Conservation (phyloP, 164 flowering plant species). For the Buxus sempervirens region DNA sequence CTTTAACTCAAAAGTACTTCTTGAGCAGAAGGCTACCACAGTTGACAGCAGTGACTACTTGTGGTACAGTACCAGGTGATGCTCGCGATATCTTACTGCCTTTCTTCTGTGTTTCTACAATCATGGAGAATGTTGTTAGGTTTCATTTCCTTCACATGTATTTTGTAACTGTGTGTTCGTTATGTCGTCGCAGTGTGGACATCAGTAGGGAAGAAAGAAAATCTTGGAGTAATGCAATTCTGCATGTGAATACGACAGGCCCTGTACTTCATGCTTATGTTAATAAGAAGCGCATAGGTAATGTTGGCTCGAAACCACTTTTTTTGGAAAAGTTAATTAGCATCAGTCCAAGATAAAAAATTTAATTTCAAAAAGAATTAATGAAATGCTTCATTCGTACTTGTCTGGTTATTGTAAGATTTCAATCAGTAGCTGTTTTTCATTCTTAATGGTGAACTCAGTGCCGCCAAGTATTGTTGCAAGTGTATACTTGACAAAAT, state of each 20-base stretch:
- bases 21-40: conserved; percentile 50
- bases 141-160: background rate
- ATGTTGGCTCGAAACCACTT: background rate
- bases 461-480: background rate
- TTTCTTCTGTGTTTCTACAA: background rate
- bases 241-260: conserved; percentile 54
- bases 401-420: too few species aligned
- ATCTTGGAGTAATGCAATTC: conserved; percentile 29
- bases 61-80: conserved; percentile 79
- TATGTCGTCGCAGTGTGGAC: conserved; percentile 22
- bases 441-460: too few species aligned
- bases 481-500: background rate
- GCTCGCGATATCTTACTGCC: background rate
- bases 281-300: conserved; percentile 53
- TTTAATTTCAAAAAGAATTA: too few species aligned
- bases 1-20: conserved; percentile 16
- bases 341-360: background rate
- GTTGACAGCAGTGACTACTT: conserved; percentile 63
- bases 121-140: background rate
- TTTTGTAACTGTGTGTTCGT: background rate
- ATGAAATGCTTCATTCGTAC: too few species aligned
- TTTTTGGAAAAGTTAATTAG: too few species aligned
- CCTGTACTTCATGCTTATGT: conserved; percentile 61
- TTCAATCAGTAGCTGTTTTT: too few species aligned
- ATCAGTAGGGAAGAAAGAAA: conserved; percentile 27